Percentiles rank a stretch among this genome's conserved stretches.
phyloP scores from a whole-genome alignment of 2,329 filamentous ascomycete genomes.

The Xylaria sp. region DNA sequence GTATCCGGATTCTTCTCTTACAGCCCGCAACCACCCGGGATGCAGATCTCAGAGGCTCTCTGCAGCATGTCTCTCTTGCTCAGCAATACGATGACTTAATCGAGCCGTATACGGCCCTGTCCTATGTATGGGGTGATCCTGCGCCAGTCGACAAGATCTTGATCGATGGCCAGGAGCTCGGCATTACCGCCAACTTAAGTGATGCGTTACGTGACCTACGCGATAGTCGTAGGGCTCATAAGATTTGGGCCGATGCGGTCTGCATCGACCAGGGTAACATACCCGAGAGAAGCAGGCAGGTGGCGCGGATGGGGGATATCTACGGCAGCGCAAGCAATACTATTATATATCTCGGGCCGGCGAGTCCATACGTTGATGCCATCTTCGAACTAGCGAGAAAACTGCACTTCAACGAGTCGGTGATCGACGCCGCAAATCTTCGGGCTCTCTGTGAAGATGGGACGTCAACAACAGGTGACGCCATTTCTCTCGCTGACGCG shows the following conservation, averaged over 20 bases:
- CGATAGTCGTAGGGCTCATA: not conserved
- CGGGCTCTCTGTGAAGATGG: not conserved
- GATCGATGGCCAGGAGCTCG: not conserved
- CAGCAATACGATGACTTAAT: conserved; percentile 5
- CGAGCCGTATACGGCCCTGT: conserved; percentile 14
- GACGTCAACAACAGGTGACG: too few relatives aligned
- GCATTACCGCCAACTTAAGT: conserved; percentile 11
- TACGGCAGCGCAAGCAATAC: conserved; percentile 28
- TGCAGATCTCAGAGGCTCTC: not conserved
- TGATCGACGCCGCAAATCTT: not conserved
- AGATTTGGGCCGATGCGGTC: conserved; percentile 16
- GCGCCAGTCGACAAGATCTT: conserved; percentile 2
- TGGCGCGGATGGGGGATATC: conserved; percentile 27
- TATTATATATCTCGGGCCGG: conserved; percentile 25
- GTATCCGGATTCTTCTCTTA: not conserved
- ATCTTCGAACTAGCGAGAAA: not conserved
- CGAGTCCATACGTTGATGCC: not conserved
- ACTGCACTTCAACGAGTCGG: not conserved
- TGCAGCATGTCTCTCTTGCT: not conserved
- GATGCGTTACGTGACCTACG: conserved; percentile 20
- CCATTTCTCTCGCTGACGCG: not conserved
- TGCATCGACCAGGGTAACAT: conserved; percentile 29
- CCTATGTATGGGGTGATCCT: conserved; percentile 20
- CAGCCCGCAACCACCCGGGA: conserved; percentile 2
- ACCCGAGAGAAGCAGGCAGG: conserved; percentile 27